Conservation (phyloP, 2,329 filamentous ascomycete species). For the Davidsoniella virescens region DNA sequence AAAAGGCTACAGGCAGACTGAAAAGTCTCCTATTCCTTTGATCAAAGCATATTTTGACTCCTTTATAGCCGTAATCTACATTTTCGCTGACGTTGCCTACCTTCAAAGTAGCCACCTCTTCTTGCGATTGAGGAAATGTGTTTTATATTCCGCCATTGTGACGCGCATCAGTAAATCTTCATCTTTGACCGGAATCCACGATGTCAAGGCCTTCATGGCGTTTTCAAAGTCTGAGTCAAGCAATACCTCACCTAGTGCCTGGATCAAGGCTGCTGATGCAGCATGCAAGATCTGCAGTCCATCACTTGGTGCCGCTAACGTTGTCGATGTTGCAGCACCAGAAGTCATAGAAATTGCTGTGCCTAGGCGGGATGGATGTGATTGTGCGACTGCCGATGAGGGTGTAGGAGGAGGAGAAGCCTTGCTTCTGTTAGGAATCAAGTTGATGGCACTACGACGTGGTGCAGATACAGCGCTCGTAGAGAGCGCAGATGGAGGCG, state of each 20-base stretch:
- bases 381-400: constrained; percentile 49
- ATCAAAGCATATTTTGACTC: too few relatives aligned
- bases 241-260: constrained; percentile 75
- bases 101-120: constrained; percentile 9
- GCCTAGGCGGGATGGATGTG: constrained; percentile 14
- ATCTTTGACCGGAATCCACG: constrained; percentile 85
- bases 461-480: not conserved
- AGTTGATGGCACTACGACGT: constrained; percentile 21
- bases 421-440: constrained; percentile 78
- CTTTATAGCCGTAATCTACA: too few relatives aligned
- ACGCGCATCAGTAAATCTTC: constrained; percentile 88
- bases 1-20: not conserved
- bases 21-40: not conserved
- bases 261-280: constrained; percentile 74
- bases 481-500: constrained; percentile 5
- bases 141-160: constrained; percentile 71
- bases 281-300: constrained; percentile 83
- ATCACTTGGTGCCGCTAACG: constrained; percentile 1
- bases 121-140: constrained; percentile 11
- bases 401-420: constrained; percentile 98
- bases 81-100: too few relatives aligned
- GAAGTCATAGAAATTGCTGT: not conserved
- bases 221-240: constrained; percentile 93
- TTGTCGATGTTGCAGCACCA: constrained; percentile 13
- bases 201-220: constrained; percentile 91